Conservation (phyloP, 176 grass and related monocot species). For the Pharus latifolius region DNA sequence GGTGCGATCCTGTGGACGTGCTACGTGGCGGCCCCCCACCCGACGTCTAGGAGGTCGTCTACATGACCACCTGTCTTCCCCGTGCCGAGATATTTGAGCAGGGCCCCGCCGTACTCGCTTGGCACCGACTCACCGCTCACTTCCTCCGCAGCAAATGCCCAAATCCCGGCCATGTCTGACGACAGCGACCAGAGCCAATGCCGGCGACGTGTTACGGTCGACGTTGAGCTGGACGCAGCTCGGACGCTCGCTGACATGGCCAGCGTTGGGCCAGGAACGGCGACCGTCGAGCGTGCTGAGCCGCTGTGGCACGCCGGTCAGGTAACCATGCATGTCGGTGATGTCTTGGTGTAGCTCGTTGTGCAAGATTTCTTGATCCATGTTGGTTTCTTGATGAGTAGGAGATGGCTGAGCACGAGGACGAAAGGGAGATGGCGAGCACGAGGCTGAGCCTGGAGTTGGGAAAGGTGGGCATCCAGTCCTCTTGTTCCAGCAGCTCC, state of each 20-base stretch:
- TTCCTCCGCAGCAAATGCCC: not conserved
- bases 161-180: conserved; percentile 17
- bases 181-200: conserved; percentile 13
- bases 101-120: not conserved
- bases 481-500: conserved; percentile 22
- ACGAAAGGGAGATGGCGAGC: conserved; percentile 2
- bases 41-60: not conserved
- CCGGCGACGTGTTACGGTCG: conserved; percentile 19
- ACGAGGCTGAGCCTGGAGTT: conserved; percentile 28
- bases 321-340: no score
- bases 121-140: not conserved
- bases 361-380: no score
- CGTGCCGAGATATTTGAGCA: conserved; percentile 9
- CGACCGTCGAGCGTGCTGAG: not conserved
- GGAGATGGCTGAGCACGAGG: not conserved
- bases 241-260: conserved; percentile 50
- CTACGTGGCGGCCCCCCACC: conserved; percentile 22
- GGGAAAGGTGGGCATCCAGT: conserved; percentile 17
- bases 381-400: no score
- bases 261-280: not conserved
- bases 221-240: conserved; percentile 72
- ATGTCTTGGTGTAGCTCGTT: no score
- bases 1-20: not conserved
- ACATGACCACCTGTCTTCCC: no score
- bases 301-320: no score